Evolutionary conservation across 1,284 basidiomycete genomes (phyloP).

Genomic region (Gymnopus androsaceus): DNA sequence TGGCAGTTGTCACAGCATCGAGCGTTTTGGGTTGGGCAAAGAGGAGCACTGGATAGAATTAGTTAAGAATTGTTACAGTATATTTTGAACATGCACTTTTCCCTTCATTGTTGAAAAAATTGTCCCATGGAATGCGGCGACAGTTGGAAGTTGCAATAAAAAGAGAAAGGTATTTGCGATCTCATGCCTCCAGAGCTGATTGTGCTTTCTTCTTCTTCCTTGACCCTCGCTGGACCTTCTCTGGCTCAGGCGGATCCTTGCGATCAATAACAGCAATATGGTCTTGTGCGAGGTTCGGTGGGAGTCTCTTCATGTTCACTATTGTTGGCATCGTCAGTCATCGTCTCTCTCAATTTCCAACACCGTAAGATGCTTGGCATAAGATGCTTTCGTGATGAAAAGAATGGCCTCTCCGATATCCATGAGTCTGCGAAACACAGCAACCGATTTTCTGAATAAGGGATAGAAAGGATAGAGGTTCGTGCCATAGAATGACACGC

Average conservation of each 20-base stretch:
- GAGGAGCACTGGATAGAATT: background rate
- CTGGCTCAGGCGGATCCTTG: slow-evolving; percentile 4
- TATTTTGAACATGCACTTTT: slow-evolving; percentile 13
- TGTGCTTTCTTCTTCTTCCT: background rate
- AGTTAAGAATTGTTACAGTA: too few species aligned
- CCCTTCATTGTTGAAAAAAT: slow-evolving; percentile 18
- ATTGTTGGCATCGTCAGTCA: background rate
- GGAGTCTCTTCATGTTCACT: background rate
- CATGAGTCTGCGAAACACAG: slow-evolving; percentile 8
- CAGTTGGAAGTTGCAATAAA: slow-evolving; percentile 18
- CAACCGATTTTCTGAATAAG: slow-evolving; percentile 18
- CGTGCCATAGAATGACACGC: slow-evolving; percentile 17
- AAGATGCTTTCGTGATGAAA: slow-evolving; percentile 18
- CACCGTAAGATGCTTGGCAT: background rate
- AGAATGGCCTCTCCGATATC: slow-evolving; percentile 12
- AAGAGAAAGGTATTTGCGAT: slow-evolving; percentile 15
- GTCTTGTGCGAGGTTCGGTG: too few species aligned
- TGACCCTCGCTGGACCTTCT: background rate
- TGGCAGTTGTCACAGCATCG: slow-evolving; percentile 23
- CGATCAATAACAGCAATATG: background rate
- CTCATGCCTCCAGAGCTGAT: slow-evolving; percentile 7
- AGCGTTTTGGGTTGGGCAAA: slow-evolving; percentile 9
- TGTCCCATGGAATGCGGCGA: slow-evolving; percentile 19
- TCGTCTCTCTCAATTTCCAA: background rate
- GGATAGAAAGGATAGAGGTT: slow-evolving; percentile 16